Evolutionary conservation across 345 rosid genomes (phyloP).

Genomic region (Lumnitzera racemosa): DNA sequence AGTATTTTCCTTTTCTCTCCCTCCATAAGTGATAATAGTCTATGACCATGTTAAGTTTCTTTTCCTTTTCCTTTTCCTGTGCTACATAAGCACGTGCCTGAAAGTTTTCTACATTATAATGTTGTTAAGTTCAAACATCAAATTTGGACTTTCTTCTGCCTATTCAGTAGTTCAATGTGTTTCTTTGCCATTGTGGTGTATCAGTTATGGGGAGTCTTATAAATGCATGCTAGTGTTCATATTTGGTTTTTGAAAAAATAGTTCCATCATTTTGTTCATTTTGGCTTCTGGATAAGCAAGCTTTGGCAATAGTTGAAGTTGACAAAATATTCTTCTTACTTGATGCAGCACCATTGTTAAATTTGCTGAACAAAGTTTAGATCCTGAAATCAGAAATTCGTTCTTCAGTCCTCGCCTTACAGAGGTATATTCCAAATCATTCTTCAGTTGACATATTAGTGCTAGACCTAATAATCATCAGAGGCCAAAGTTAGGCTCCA

Average conservation of each 20-base stretch:
- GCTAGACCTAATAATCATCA: neutral
- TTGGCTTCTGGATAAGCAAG: no score
- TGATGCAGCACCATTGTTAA: conserved; percentile 67
- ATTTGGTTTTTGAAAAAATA: neutral
- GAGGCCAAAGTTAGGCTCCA: no score
- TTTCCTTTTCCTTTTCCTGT: neutral
- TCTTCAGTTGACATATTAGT: conserved; percentile 4
- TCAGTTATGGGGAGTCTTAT: no score
- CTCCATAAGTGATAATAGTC: no score
- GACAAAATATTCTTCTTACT: conserved; percentile 9
- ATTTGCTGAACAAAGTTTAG: conserved; percentile 76
- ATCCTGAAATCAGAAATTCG: conserved; percentile 56
- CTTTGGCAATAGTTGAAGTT: neutral
- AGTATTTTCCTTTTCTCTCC: no score
- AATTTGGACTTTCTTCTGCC: no score
- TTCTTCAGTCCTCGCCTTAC: conserved; percentile 96
- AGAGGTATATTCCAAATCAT: conserved; percentile 52
- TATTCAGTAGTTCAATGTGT: no score
- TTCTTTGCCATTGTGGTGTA: no score
- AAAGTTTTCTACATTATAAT: no score
- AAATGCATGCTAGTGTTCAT: no score
- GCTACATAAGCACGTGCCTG: no score
- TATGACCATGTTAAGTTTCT: neutral
- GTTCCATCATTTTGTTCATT: neutral
- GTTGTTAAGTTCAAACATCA: no score